Evolutionary conservation across 352 stramenopile genomes (phyloP).

Genomic region (Phytopythium montanum): DNA sequence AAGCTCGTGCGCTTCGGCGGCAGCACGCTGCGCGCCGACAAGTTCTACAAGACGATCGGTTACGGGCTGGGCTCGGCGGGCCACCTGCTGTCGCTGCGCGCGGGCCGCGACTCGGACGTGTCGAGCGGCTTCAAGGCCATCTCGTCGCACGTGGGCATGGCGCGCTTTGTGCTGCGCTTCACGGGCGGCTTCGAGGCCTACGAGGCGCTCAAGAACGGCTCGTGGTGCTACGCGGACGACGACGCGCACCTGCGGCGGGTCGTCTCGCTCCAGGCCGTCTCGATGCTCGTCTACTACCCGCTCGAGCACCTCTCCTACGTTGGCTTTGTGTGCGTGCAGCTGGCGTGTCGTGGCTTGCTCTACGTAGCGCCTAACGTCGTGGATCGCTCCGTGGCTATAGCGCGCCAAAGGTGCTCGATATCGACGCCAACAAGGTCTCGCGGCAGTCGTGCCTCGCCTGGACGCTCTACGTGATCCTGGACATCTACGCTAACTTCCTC

Average conservation of each 20-base stretch:
- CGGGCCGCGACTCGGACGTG: conserved; percentile 45
- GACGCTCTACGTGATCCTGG: conserved; percentile 70
- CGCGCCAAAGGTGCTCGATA: conserved; percentile 66
- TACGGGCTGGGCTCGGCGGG: conserved; percentile 58
- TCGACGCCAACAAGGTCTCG: conserved; percentile 69
- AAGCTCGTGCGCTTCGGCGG: conserved; percentile 69
- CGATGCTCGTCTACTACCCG: conserved; percentile 86
- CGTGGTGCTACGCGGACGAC: conserved; percentile 76
- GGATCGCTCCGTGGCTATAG: conserved; percentile 20
- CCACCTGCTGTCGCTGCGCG: conserved; percentile 46
- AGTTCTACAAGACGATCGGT: conserved; percentile 82
- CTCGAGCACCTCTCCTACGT: conserved; percentile 82
- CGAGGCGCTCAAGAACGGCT: conserved; percentile 68
- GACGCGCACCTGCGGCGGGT: conserved; percentile 52
- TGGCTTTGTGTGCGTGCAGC: conserved; percentile 64
- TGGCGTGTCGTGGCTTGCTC: too few species aligned
- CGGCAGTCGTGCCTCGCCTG: conserved; percentile 70
- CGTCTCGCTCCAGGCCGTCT: conserved; percentile 66
- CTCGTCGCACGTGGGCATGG: conserved; percentile 71
- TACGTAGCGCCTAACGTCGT: background rate
- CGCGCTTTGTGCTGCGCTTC: conserved; percentile 77
- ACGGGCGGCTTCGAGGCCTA: conserved; percentile 71
- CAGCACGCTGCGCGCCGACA: conserved; percentile 62
- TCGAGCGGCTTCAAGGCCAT: conserved; percentile 57
- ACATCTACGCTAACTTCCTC: conserved; percentile 74